phyloP scores from a whole-genome alignment of 768 basidiomycete genomes.

The Lentinula aciculospora region DNA sequence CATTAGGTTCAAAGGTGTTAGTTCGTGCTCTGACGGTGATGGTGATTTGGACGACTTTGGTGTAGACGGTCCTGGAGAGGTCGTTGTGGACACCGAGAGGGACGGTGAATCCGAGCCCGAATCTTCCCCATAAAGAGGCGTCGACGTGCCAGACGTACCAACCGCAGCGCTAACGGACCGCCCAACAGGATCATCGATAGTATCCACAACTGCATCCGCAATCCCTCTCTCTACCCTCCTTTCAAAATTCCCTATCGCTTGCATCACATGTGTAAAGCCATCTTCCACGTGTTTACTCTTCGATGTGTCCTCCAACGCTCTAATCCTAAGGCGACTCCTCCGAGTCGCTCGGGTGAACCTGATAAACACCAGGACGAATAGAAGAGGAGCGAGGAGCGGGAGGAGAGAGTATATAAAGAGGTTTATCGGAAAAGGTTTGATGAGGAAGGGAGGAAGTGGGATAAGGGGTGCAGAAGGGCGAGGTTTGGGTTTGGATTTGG shows the following conservation, averaged over 20 bases:
- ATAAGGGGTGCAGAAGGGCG: background rate
- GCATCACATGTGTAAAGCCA: constrained; percentile 37
- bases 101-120: background rate
- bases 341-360: constrained; percentile 54
- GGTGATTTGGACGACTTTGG: too few species aligned
- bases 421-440: background rate
- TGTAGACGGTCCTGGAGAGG: background rate
- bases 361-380: constrained; percentile 47
- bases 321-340: constrained; percentile 60
- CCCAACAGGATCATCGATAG: constrained; percentile 40
- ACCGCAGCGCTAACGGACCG: too few species aligned
- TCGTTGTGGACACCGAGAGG: too few species aligned
- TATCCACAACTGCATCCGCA: constrained; percentile 55
- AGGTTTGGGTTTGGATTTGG: background rate
- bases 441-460: background rate
- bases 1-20: too few species aligned
- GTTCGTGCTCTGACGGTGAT: too few species aligned
- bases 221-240: constrained; percentile 53
- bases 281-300: constrained; percentile 26
- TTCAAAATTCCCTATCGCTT: constrained; percentile 17
- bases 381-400: constrained; percentile 60
- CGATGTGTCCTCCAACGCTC: constrained; percentile 51
- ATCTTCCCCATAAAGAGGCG: background rate
- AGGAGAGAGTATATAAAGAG: constrained; percentile 47
- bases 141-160: background rate